Evolutionary conservation across 192 early-diverging fungal species (phyloP).

Genomic region (Coemansia sp.): DNA sequence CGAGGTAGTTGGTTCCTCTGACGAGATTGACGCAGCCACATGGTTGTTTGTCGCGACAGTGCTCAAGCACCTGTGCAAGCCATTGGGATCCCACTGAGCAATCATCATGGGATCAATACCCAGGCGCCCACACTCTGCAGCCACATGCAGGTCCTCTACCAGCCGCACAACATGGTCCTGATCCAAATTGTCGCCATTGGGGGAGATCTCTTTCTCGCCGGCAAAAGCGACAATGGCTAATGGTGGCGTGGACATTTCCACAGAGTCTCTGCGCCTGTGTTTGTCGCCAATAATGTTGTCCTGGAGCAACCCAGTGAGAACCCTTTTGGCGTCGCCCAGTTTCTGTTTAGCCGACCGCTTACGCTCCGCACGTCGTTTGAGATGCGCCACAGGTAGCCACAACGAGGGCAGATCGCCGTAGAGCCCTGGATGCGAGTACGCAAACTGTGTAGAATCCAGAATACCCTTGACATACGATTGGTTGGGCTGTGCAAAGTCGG

Average conservation of each 20-base stretch:
- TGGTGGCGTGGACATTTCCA: not conserved
- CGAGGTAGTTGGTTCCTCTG: not conserved
- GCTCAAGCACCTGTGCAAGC: constrained; percentile 17
- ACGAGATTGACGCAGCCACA: not conserved
- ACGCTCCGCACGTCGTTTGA: constrained; percentile 18
- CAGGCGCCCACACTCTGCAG: constrained; percentile 11
- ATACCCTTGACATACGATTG: constrained; percentile 26
- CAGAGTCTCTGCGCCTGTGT: not conserved
- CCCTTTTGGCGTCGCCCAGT: constrained; percentile 7
- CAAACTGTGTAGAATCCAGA: constrained; percentile 38
- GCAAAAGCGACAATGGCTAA: not conserved
- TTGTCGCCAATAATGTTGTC: constrained; percentile 34
- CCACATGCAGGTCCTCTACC: constrained; percentile 26
- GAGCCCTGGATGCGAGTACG: constrained; percentile 38
- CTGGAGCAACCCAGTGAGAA: constrained; percentile 11
- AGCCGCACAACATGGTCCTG: not conserved
- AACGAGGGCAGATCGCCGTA: constrained; percentile 42
- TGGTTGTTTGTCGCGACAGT: not conserved
- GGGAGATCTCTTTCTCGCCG: not conserved
- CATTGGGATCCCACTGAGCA: constrained; percentile 29
- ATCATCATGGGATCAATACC: constrained; percentile 35
- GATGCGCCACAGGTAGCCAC: constrained; percentile 37
- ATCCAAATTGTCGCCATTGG: too few species aligned
- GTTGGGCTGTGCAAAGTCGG: constrained; percentile 43
- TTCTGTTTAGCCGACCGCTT: constrained; percentile 10